Evolutionary conservation across 768 basidiomycete genomes (phyloP), one percentile per base, ranked within the genome.

Genomic region (Auricularia auricula-judae): DNA sequence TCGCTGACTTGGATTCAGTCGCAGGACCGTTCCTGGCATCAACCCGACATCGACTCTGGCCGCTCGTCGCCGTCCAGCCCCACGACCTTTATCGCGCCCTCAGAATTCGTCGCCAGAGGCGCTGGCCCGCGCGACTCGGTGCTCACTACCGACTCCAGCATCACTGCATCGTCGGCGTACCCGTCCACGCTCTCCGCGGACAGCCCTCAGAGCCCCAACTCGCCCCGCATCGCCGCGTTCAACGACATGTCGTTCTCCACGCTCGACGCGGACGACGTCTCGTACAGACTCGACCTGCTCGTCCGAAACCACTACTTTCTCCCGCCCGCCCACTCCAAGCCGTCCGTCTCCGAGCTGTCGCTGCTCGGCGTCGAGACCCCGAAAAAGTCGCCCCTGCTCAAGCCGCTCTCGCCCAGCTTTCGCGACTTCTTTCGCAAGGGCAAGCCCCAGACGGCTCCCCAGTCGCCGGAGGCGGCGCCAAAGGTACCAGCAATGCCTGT

Each of bases 241-340:
- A 64, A 68, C 42, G 59, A 35, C 29, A 59, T 35, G 23, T 29
- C 29, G 23, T 59, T 59, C 56, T 18, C 14, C 47, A 51, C 47
- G 14, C 74, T 79, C 65, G 78, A 78, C 69, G 80, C 81, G 23
- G 91, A 93, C 74, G 91, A 93, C 70, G 90, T 93, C 47, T 85
- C 89, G 21, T 90, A 91, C 75, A 87, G 91, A 29, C 82, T 93
- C 21, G 87, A 86, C 47, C 81, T 93, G 63, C 82, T 93, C 47
- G 87, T 93, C 63, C 89, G 87, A 73, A 93, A 93, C 74, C 92
- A 81, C 71, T 93, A 93, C 72, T 93, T 90, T 71, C 84, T 93
- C 43, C 91, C 91, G 3, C 92, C 91, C 10, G 91, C 91, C 0
- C 91, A 93, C 70, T 81, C 85, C 51, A 93, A 93, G 71, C 91